Evolutionary conservation across 345 rosid species (phyloP), one percentile per base, ranked within the genome.

Genomic region (Camelina sativa): DNA sequence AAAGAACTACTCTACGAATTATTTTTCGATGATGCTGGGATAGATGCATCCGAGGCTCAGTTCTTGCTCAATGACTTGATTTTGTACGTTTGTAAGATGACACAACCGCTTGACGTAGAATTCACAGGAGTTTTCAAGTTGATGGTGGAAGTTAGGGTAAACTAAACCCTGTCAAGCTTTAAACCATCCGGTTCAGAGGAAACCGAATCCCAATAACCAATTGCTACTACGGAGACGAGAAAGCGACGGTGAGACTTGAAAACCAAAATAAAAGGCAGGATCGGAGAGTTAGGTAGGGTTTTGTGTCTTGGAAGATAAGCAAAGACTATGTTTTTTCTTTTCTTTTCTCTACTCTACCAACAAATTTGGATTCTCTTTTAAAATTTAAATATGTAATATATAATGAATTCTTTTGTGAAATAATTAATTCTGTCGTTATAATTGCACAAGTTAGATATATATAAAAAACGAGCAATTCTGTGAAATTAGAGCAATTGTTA

Each of bases 101-200:
- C 48, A 20, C 23, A 2, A n/a, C 1, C 7, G 7, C 13, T 60
- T 32, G 30, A 75, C 6, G 28, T 28, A 5, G 25, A 38, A 0
- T 75, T 60, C 56, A 75, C 54, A 30, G 79, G 79, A 67, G 47
- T 60, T 67, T 67, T 75, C 23, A 67, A 7, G 19, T 60, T 75
- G 74, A 30, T 23, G 62, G 38, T 53, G 11, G 4, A 75, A 51
- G 40, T 75, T 52, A 74, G 2, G 8, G 6, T 74, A 22, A 55
- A 55, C 5, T 28, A 4, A 28, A 28, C 44, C 57, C 50, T 23
- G 40, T 44, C n/a, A 16, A 20, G 11, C 4, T 56, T 28, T 25
- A 34, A 44, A 20, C 71, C 50, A 19, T 28, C 12, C 62, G 69
- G 69, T 41, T 72, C 5, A 13, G 34, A 23, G 61, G 30, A 51